phyloP scores from a whole-genome alignment of 306 rosid species.

The Medicago arabica region DNA sequence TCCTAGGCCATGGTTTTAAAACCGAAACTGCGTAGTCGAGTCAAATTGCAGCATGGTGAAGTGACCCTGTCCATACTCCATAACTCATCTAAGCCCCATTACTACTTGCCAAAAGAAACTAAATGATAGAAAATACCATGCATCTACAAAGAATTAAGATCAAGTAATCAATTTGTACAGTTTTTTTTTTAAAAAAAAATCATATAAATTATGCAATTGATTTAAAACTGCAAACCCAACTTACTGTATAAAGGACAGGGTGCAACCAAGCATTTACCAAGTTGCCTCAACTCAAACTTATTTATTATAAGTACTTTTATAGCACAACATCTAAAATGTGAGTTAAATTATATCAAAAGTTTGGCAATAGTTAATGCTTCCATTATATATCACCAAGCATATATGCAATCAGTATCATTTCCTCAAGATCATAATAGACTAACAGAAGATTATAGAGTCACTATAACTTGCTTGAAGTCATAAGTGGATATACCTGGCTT shows the following conservation, averaged over 20 bases:
- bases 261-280: constrained; percentile 2
- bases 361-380: constrained; percentile 18
- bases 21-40: constrained; percentile 10
- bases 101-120: background rate
- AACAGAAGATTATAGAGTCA: constrained; percentile 1
- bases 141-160: constrained; percentile 29
- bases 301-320: background rate
- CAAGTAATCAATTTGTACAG: constrained; percentile 7
- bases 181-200: background rate
- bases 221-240: constrained; percentile 15
- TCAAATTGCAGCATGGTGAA: background rate
- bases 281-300: constrained; percentile 15
- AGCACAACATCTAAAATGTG: background rate
- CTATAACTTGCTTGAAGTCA: constrained; percentile 31
- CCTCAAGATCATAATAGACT: constrained; percentile 33
- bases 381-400: constrained; percentile 26
- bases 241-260: background rate
- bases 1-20: background rate
- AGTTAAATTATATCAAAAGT: constrained; percentile 23
- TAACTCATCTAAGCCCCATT: constrained; percentile 16
- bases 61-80: background rate
- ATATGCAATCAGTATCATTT: constrained; percentile 15
- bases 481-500: constrained; percentile 50
- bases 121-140: constrained; percentile 14
- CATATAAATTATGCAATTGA: constrained; percentile 9